A percentile compares a stretch with the other conserved stretches of the same genome.
Conservation (phyloP, 2,329 filamentous ascomycete genomes). For the Sphaerulina musiva region DNA sequence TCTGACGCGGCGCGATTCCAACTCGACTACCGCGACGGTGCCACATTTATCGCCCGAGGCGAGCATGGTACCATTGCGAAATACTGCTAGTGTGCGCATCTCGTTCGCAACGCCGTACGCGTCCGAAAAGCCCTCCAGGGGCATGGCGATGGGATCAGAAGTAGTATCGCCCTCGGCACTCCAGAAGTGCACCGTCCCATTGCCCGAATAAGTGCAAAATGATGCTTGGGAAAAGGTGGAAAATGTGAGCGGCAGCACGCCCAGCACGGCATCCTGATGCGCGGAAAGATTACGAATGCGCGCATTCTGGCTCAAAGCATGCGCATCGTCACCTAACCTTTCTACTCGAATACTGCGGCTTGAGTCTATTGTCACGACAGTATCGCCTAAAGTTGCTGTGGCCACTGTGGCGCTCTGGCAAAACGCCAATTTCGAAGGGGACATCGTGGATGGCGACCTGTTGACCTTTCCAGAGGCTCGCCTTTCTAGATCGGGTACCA, state of each 20-base stretch:
- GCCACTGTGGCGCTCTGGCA: conserved; percentile 25
- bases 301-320: conserved; percentile 6
- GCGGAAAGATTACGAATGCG: conserved; percentile 44
- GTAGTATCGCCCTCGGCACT: conserved; percentile 63
- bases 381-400: conserved; percentile 34
- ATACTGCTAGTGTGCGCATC: conserved; percentile 53
- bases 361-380: conserved; percentile 27
- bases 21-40: conserved; percentile 58
- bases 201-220: conserved; percentile 84
- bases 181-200: conserved; percentile 80
- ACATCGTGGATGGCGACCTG: conserved; percentile 15
- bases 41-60: conserved; percentile 82
- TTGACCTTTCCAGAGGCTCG: conserved; percentile 24
- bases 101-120: conserved; percentile 49
- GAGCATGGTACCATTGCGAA: conserved; percentile 58
- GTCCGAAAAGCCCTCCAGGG: conserved; percentile 58
- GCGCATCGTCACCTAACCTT: conserved; percentile 1
- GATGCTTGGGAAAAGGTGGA: conserved; percentile 58
- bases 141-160: conserved; percentile 54
- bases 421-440: conserved; percentile 16
- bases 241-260: conserved; percentile 59
- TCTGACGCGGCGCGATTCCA: conserved; percentile 53
- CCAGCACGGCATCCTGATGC: conserved; percentile 57
- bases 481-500: conserved; percentile 32
- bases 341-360: conserved; percentile 21